A percentile compares a stretch with the other conserved stretches of the same genome.
Conservation (phyloP, 257 asterid species). For the Solanum commersonii region DNA sequence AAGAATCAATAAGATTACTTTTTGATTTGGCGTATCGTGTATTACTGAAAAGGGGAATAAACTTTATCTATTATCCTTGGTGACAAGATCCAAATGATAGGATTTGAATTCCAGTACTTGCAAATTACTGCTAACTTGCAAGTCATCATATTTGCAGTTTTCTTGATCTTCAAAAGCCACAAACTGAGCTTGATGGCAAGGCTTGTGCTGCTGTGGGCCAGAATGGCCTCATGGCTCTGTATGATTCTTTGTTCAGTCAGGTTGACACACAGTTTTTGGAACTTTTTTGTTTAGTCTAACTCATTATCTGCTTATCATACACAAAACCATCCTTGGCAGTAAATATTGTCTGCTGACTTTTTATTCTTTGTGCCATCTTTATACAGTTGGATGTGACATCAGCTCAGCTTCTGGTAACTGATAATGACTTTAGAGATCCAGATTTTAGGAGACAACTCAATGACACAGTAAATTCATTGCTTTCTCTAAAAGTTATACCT, state of each 20-base stretch:
- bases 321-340: not conserved
- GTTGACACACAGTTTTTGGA: constrained; percentile 17
- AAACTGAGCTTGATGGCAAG: constrained; percentile 89
- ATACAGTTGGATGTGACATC: constrained; percentile 68
- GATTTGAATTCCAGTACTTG: not conserved
- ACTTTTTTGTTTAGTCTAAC: not conserved
- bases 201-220: constrained; percentile 99
- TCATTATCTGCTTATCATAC: not conserved
- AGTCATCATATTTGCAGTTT: constrained; percentile 37
- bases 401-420: constrained; percentile 79
- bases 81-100: not conserved
- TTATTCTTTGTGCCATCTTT: not conserved
- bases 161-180: constrained; percentile 97
- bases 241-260: constrained; percentile 94
- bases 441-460: constrained; percentile 59
- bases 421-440: constrained; percentile 60
- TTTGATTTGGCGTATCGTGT: not conserved
- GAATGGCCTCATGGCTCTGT: constrained; percentile 94
- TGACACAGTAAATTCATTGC: constrained; percentile 50
- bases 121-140: not conserved
- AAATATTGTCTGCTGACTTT: not conserved
- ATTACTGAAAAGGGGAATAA: not conserved
- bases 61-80: not conserved
- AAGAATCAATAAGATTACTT: not conserved
- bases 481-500: constrained; percentile 57